phyloP scores from a whole-genome alignment of 2,329 filamentous ascomycete genomes.

The Ramichloridium luteum region DNA sequence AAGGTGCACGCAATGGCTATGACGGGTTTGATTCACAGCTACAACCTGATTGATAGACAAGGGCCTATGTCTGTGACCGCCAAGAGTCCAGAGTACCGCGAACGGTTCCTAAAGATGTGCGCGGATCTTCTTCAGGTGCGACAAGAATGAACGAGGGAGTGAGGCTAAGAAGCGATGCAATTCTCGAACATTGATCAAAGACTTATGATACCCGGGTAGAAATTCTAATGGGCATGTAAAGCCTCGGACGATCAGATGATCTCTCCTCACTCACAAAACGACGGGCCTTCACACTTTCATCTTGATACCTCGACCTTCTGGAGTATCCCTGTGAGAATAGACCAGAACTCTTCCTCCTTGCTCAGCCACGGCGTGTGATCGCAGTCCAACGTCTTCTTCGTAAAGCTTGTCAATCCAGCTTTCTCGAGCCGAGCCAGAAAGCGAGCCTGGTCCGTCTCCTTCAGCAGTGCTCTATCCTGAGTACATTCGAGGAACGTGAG shows the following conservation, averaged over 20 bases:
- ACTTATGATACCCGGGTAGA: no score
- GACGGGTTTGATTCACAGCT: slow-evolving; percentile 46
- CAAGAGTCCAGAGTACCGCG: slow-evolving; percentile 53
- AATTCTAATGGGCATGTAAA: no score
- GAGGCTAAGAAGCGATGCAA: no score
- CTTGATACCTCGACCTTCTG: slow-evolving; percentile 2
- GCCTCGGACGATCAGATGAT: no score
- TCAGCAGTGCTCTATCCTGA: slow-evolving; percentile 5
- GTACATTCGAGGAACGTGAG: slow-evolving; percentile 9
- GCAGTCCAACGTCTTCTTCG: slow-evolving; percentile 2
- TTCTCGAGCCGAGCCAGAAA: slow-evolving; percentile 6
- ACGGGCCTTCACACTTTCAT: no score
- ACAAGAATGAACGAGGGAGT: no score
- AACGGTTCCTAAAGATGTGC: slow-evolving; percentile 44
- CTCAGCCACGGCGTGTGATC: slow-evolving; percentile 9
- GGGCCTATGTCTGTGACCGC: slow-evolving; percentile 68
- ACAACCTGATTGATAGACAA: slow-evolving; percentile 48
- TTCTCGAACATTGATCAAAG: no score
- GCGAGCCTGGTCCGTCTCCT: slow-evolving; percentile 3
- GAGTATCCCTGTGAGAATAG: slow-evolving; percentile 2
- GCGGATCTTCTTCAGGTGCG: slow-evolving; percentile 30
- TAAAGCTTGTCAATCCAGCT: slow-evolving; percentile 5
- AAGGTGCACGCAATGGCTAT: slow-evolving; percentile 53
- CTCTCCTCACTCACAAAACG: no score
- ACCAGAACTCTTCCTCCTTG: slow-evolving; percentile 5